Percentiles rank a stretch among this genome's conserved stretches.
Conservation (phyloP, 2,329 filamentous ascomycete genomes). For the Pseudocercospora vitis region DNA sequence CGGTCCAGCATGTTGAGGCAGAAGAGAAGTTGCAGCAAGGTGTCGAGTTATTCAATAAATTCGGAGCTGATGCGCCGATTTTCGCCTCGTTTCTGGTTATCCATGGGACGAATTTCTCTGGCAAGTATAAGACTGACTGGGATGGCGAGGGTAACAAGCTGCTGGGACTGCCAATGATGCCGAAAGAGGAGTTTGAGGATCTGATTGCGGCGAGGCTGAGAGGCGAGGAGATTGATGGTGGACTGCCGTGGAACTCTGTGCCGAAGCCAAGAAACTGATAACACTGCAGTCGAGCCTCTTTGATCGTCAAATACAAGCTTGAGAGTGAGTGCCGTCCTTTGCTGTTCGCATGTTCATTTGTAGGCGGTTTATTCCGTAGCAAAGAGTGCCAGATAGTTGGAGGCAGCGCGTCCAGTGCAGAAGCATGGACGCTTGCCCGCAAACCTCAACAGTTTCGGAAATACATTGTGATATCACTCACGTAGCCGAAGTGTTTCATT, state of each 20-base stretch:
- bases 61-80: background rate
- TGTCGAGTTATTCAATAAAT: background rate
- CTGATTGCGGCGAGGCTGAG: background rate
- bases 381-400: too few species aligned
- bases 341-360: too few species aligned
- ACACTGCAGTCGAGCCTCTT: background rate
- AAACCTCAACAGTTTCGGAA: too few species aligned
- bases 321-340: too few species aligned
- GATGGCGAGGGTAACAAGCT: constrained; percentile 1
- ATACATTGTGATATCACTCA: background rate
- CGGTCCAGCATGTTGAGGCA: background rate
- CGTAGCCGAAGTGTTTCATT: too few species aligned
- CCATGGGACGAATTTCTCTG: background rate
- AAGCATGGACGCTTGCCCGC: too few species aligned
- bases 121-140: constrained; percentile 2
- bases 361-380: too few species aligned
- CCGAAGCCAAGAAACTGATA: constrained; percentile 4
- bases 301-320: background rate
- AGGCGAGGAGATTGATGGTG: constrained; percentile 3
- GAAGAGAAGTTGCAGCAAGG: background rate
- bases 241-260: background rate
- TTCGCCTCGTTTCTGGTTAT: constrained; percentile 2
- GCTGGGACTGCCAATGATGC: background rate
- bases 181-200: constrained; percentile 1
- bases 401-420: too few species aligned